phyloP scores from a whole-genome alignment of 2,329 filamentous ascomycete genomes.

The Fusarium burgessii region DNA sequence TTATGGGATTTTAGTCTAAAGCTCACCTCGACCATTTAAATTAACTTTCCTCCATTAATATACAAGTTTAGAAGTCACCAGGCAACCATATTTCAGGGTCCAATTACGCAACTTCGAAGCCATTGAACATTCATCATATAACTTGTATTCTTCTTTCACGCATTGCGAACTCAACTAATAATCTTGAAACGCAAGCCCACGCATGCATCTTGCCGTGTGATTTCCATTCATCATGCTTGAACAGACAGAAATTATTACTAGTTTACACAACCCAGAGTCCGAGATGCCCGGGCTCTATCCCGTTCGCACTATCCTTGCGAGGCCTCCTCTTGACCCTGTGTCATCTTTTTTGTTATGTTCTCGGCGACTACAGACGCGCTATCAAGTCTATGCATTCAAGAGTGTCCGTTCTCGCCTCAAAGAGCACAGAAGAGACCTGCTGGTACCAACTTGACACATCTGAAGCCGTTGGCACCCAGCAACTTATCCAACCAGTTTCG shows the following conservation, averaged over 20 bases:
- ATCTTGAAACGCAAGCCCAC: constrained; percentile 15
- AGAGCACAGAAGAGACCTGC: constrained; percentile 34
- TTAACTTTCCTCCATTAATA: background rate
- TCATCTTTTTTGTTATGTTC: constrained; percentile 34
- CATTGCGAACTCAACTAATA: background rate
- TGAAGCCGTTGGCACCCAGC: constrained; percentile 5
- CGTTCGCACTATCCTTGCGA: constrained; percentile 37
- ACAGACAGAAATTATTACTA: constrained; percentile 49
- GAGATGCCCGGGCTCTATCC: constrained; percentile 43
- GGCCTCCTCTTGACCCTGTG: constrained; percentile 39
- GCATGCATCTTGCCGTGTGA: constrained; percentile 26
- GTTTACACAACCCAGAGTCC: constrained; percentile 48
- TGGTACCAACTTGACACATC: constrained; percentile 6
- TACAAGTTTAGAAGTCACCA: background rate
- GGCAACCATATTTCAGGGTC: background rate
- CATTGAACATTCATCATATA: background rate
- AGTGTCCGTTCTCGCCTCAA: constrained; percentile 29
- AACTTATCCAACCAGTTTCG: constrained; percentile 26
- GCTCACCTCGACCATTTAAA: background rate
- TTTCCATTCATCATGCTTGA: constrained; percentile 48
- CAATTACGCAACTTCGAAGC: too few relatives aligned
- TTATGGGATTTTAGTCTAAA: background rate
- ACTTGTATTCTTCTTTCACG: constrained; percentile 1
- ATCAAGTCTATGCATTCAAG: constrained; percentile 31
- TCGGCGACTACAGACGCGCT: constrained; percentile 27